Evolutionary conservation across 441 rosid species (phyloP), one percentile per base, ranked within the genome.

Genomic region (Euphorbia celastroides): DNA sequence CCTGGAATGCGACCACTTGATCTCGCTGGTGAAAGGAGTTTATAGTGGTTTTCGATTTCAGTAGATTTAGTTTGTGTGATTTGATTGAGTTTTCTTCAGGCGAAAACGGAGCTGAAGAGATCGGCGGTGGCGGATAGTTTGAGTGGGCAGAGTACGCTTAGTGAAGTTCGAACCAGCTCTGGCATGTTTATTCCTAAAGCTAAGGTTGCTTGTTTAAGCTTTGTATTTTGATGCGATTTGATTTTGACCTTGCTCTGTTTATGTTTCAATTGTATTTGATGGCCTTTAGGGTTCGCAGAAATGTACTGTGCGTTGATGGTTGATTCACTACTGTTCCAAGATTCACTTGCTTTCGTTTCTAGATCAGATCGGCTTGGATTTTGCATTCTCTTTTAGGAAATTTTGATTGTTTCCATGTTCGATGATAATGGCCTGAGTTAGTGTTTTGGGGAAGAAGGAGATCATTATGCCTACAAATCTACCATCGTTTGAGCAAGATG

Each of bases 81-180:
- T 57, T 30, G 41, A 42, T 52, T 25, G 10, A 14, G n/a, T 23
- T n/a, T 62, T 56, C 44, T 5, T 48, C 65, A 91, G 96, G 98
- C 95, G 46, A 92, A 82, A 83, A 66, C 88, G 70, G 92, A 83
- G 88, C 83, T 92, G 41, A 89, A 87, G 84, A 88, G 96, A 84
- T 93, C 98, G 27, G 90, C 98, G 1, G 98, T 93, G 42, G 98
- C 98, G n/a, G 96, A 88, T 83, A 87, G 89, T 78, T 13, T 74
- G 56, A 90, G 88, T 66, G 98, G 98, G 46, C 75, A 86, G 81
- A 85, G 95, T 75, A 83, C 83, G 79, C 84, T 87, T 30, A 90
- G 95, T 59, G 87, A 93, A 54, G 98, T 90, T 66, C 73, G 97
- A 14, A 93, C 98, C 11, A 93, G 98, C 79, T 93, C 98, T 8